Evolutionary conservation across 2,329 filamentous ascomycete species (phyloP), one percentile per base, ranked within the genome.

Genomic region (Catunica adiposa): DNA sequence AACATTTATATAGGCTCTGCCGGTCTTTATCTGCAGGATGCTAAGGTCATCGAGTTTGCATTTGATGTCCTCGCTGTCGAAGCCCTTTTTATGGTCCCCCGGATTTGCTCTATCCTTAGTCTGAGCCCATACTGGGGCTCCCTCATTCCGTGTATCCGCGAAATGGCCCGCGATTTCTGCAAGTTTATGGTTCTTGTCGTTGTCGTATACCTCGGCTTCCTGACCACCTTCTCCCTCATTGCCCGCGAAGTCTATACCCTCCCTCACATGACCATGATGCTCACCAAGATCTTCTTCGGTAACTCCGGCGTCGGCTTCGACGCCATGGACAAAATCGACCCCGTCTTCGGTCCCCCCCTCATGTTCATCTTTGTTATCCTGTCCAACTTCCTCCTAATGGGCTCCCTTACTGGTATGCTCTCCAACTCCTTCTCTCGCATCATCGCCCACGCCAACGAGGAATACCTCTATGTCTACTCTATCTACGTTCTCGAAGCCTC

Each of bases 101-200:
- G 86, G 59, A 84, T 94, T 61, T 94, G 84, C 69, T 94, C 89
- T 14, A 77, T 96, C 54, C 75, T 95, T 60, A 90, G 85, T 65
- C 68, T 96, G 60, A 88, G 88, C 62, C 86, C 87, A 1, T 95
- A 94, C 66, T 96, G 92, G 76, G 89, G 87, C 44, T 92, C 85
- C 0, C 68, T 92, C 51, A 89, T 96, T 58, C 89, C 89, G 0
- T 94, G 89, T 60, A 74, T 96, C 53, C 92, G 92, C 66, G 87
- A 90, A 66, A 96, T 96, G 89, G 85, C 85, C 40, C 90, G 89
- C 67, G 88, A 94, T 65, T 95, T 95, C 65, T 68, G 89, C 66
- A 89, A 89, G 64, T 94, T 92, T 65, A 77, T 80, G 68, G 84
- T 86, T 1, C 75, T 90, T 25, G 85, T 94, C 46, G 71, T 87